Base-by-base conservation (phyloP, 2,329 filamentous ascomycete genomes). In the Botrytis byssoidea region DNA sequence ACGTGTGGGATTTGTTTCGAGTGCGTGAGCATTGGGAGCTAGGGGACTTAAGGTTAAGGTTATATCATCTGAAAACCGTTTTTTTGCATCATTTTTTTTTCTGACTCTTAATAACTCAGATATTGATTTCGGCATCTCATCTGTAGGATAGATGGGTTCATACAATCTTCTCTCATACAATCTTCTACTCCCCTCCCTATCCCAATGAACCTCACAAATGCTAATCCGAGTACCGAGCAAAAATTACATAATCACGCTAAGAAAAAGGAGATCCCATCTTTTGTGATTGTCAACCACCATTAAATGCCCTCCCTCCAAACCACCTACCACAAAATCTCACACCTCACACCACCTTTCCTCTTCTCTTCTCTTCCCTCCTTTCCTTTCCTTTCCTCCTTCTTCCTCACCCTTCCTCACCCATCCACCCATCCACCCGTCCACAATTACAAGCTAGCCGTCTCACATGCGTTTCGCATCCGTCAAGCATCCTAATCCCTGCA, bases 1-100 rank as follows among this genome's bases (percentile, higher is more conserved):
- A 57, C n/a, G 51, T 57, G 51, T 57, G 51, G n/a, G 51, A 57
- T 57, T 57, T 57, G 51, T 57, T 57, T 57, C 51, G n/a, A 32
- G 51, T 29, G 51, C 3, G 16, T 29, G 25, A 29, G n/a, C 51
- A 18, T 57, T 29, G 51, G 51, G 51, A 57, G n/a, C 51, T 29
- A 57, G 18, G 20, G 8, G 46, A 25, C 46, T 29, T 29, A n/a
- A n/a, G 25, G 25, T 55, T 55, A n/a, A n/a, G 48, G 25, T 57
- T 57, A 57, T 29, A n/a, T 55, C 51, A 55, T 55, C 51, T 29
- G n/a, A 29, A 29, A 55, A 55, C 51, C 51, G 25, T 29, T 29
- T 55, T 55, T 55, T 55, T 10, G 16, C 14, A 22, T 29, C 5
- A 0, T 55, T 7, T 18, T 55, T 55, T 55, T 55, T 40, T 40